Evolutionary conservation across 257 asterid genomes (phyloP).

Genomic region (Penstemon barbatus): DNA sequence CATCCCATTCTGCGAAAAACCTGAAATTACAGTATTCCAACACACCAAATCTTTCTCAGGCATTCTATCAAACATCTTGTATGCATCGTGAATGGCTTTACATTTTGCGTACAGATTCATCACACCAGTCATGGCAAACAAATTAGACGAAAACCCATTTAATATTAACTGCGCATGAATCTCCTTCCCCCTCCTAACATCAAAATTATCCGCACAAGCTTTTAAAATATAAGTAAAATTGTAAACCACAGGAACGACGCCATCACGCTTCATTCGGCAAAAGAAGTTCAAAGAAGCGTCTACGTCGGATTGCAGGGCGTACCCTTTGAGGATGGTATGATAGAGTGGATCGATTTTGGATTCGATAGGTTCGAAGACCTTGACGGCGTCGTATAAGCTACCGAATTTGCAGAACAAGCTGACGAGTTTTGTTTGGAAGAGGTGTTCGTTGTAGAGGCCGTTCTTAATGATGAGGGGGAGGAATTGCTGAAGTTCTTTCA

Average conservation of each 20-base stretch:
- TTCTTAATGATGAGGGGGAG: slow-evolving; percentile 72
- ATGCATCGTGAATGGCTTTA: slow-evolving; percentile 57
- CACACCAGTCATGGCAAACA: slow-evolving; percentile 63
- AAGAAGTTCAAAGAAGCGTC: slow-evolving; percentile 56
- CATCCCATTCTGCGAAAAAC: slow-evolving; percentile 76
- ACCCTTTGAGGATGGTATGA: slow-evolving; percentile 75
- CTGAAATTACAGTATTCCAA: slow-evolving; percentile 81
- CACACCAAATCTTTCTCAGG: slow-evolving; percentile 76
- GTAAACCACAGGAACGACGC: slow-evolving; percentile 59
- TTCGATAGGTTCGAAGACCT: slow-evolving; percentile 63
- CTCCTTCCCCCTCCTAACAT: slow-evolving; percentile 61
- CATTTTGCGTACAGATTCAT: slow-evolving; percentile 76
- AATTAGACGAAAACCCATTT: slow-evolving; percentile 52
- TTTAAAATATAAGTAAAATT: slow-evolving; percentile 63
- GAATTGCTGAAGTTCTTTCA: slow-evolving; percentile 70
- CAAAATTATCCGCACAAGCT: slow-evolving; percentile 59
- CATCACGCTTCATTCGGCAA: slow-evolving; percentile 56
- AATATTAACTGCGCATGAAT: slow-evolving; percentile 75
- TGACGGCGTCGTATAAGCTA: slow-evolving; percentile 62
- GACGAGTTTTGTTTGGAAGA: slow-evolving; percentile 79
- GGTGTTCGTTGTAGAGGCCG: slow-evolving; percentile 68
- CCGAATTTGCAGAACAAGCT: slow-evolving; percentile 80
- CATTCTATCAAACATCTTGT: slow-evolving; percentile 85
- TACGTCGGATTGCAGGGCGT: slow-evolving; percentile 42
- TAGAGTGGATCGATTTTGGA: slow-evolving; percentile 68